Conservation (phyloP, 768 basidiomycete species). For the Suillus luteus region DNA sequence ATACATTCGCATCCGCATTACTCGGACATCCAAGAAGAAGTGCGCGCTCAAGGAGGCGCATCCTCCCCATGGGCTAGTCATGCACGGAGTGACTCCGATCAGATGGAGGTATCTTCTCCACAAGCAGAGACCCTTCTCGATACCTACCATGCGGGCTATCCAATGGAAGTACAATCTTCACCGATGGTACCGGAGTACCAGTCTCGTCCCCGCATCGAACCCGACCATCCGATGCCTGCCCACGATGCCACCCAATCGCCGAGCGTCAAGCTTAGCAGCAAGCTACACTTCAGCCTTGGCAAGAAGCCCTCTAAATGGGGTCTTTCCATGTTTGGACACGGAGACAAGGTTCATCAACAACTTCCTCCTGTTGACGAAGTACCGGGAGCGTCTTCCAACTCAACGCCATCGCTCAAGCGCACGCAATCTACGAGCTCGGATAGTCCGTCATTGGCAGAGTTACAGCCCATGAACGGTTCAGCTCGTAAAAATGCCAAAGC, state of each 20-base stretch:
- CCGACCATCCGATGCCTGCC: constrained; percentile 37
- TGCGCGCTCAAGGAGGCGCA: constrained; percentile 21
- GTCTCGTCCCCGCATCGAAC: constrained; percentile 42
- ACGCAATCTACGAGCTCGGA: constrained; percentile 78
- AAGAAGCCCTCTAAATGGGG: constrained; percentile 74
- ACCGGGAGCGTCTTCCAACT: constrained; percentile 44
- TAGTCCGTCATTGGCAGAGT: constrained; percentile 63
- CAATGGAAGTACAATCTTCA: constrained; percentile 52
- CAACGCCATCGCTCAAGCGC: constrained; percentile 72
- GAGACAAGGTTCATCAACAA: constrained; percentile 66
- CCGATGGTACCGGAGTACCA: constrained; percentile 56
- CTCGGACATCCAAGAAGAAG: constrained; percentile 33
- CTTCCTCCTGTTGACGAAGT: constrained; percentile 77
- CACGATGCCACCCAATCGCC: constrained; percentile 44
- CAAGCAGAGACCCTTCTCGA: constrained; percentile 47
- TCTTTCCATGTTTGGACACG: constrained; percentile 67
- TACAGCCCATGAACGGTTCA: constrained; percentile 45
- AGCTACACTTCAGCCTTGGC: constrained; percentile 59
- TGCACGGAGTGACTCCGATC: constrained; percentile 32
- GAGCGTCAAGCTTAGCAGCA: constrained; percentile 56
- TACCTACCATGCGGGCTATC: constrained; percentile 40
- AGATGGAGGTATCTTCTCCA: constrained; percentile 62
- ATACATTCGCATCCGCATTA: constrained; percentile 38
- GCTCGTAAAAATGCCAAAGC: constrained; percentile 66
- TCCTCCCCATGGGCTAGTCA: constrained; percentile 33